These are phyloP conservation scores for Plasmodium sp. DNA, from an alignment of 169 alveolate genomes.

Conservation along the genomic window DNA sequence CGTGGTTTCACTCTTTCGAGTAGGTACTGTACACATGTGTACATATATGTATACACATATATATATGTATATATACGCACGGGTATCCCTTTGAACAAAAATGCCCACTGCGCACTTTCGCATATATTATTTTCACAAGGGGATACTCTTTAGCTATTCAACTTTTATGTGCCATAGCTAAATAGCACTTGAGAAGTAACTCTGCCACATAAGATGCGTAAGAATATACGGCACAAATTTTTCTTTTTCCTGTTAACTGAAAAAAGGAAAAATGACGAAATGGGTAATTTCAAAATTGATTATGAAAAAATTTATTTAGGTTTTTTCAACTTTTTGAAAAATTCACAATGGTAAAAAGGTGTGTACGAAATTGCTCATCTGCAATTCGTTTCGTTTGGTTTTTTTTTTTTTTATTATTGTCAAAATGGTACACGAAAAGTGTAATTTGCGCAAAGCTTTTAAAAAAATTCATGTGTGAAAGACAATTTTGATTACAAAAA, in stretches of 20 bases:
- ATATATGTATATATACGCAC: neutral
- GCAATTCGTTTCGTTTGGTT: neutral
- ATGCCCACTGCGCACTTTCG: neutral
- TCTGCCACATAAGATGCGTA: neutral
- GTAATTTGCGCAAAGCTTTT: neutral
- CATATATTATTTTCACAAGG: neutral
- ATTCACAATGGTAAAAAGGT: conserved; percentile 1
- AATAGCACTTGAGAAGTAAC: neutral
- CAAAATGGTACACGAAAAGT: neutral
- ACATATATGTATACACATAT: neutral
- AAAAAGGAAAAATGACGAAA: neutral
- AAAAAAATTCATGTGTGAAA: neutral
- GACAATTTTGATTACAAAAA: neutral
- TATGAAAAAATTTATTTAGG: neutral
- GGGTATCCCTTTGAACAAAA: neutral
- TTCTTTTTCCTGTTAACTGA: neutral
- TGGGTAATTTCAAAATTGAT: neutral
- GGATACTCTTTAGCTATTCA: conserved; percentile 9
- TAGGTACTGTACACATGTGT: neutral
- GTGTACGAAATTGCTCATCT: neutral
- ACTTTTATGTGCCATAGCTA: conserved; percentile 2
- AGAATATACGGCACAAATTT: neutral
- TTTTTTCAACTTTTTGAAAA: neutral
- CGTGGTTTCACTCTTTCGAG: neutral
- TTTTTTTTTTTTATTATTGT: neutral